These are phyloP conservation scores for Cladosporium sp. DNA, from an alignment of 2,329 filamentous ascomycete species.

Conservation along the genomic window DNA sequence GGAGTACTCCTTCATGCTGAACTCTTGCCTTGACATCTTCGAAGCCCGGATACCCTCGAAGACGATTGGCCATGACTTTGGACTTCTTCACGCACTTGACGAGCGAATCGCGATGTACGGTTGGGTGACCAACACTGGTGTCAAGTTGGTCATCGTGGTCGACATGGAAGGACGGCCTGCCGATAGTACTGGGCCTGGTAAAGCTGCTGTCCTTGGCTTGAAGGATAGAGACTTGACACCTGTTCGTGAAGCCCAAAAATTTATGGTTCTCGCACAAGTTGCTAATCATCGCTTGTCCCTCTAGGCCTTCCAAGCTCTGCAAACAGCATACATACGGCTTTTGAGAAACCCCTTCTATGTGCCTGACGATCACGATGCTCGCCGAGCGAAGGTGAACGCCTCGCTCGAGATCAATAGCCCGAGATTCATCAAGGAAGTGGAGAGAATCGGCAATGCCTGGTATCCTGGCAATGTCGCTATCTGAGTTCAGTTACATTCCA, in stretches of 20 bases:
- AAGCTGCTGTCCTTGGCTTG: conserved; percentile 57
- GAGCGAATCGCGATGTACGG: conserved; percentile 91
- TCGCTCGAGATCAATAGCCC: conserved; percentile 70
- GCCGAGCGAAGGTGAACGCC: conserved; percentile 42
- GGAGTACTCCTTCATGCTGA: conserved; percentile 87
- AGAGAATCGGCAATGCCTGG: conserved; percentile 82
- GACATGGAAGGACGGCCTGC: conserved; percentile 75
- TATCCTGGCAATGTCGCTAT: conserved; percentile 64
- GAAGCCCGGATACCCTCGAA: conserved; percentile 74
- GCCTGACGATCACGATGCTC: conserved; percentile 75
- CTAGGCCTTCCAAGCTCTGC: conserved; percentile 81
- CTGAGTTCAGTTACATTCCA: conserved; percentile 33
- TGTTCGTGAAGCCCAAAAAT: conserved; percentile 44
- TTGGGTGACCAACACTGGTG: conserved; percentile 92
- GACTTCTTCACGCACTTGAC: conserved; percentile 87
- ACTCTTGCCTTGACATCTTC: conserved; percentile 89
- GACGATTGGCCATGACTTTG: conserved; percentile 75
- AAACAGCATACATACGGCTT: conserved; percentile 83
- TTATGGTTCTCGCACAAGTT: background rate
- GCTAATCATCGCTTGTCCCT: conserved; percentile 6
- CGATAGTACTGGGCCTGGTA: conserved; percentile 27
- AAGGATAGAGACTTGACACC: conserved; percentile 84
- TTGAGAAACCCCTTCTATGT: conserved; percentile 94
- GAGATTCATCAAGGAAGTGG: conserved; percentile 76
- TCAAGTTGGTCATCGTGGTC: conserved; percentile 84